Evolutionary conservation across 225 moss, liverwort and hornwort species (phyloP).

Genomic region (Marchantia paleacea): DNA sequence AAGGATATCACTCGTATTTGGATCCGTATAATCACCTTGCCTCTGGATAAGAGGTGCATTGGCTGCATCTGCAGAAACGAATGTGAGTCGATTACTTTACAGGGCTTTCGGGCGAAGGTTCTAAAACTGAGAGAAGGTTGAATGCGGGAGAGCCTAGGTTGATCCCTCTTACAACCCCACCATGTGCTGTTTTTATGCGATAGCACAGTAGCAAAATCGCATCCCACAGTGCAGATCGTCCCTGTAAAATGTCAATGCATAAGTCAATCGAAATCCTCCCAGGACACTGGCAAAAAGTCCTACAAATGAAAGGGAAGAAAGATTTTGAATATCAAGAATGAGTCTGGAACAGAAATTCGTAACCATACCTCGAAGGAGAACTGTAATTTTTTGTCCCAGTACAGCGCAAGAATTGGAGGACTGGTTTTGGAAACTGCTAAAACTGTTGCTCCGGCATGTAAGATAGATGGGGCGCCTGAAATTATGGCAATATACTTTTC

Average conservation of each 20-base stretch:
- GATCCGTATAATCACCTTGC: no score
- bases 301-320: no score
- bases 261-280: not conserved
- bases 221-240: conserved; percentile 88
- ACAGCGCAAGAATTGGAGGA: conserved; percentile 84
- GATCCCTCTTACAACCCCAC: conserved; percentile 89
- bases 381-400: conserved; percentile 92
- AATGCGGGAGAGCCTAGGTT: conserved; percentile 83
- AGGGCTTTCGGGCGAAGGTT: conserved; percentile 43
- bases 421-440: conserved; percentile 72
- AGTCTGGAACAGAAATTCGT: not conserved
- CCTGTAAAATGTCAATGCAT: conserved; percentile 39
- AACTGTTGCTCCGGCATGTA: conserved; percentile 79
- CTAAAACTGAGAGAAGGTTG: conserved; percentile 73
- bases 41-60: not conserved
- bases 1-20: no score
- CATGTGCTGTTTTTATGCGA: conserved; percentile 85
- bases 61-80: not conserved
- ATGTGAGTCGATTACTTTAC: conserved; percentile 16
- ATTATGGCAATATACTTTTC: conserved; percentile 86
- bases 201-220: conserved; percentile 76
- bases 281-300: not conserved
- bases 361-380: conserved; percentile 76
- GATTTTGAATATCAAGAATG: not conserved
- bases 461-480: conserved; percentile 61